These are phyloP conservation scores for Cytospora chrysosperma DNA, from an alignment of 2,329 filamentous ascomycete genomes.

Conservation along the genomic window DNA sequence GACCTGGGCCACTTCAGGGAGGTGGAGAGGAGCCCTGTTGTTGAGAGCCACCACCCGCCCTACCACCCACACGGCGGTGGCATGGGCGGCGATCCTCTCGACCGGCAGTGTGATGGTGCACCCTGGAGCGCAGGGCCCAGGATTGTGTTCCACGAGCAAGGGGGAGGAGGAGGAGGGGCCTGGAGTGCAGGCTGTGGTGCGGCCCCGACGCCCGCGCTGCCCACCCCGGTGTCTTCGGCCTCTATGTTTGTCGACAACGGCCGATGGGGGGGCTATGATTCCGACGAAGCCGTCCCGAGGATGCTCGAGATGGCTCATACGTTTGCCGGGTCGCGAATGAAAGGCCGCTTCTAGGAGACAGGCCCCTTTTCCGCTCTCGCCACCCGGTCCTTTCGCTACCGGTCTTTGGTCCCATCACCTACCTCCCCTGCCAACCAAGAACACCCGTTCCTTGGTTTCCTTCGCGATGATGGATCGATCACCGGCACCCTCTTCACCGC, in stretches of 20 bases:
- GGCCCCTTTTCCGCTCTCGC: not conserved
- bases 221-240: conserved; percentile 9
- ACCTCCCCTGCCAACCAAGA: not conserved
- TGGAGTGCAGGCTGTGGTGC: not conserved
- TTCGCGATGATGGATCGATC: not conserved
- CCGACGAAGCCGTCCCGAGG: conserved; percentile 8
- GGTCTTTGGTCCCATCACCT: not conserved
- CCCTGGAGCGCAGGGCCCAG: conserved; percentile 16
- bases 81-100: not conserved
- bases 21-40: conserved; percentile 23
- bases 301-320: conserved; percentile 13
- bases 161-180: not conserved
- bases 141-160: conserved; percentile 9
- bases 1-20: conserved; percentile 55
- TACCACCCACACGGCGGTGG: conserved; percentile 9
- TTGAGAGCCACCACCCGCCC: not conserved
- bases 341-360: not conserved
- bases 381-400: not conserved
- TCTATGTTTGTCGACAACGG: conserved; percentile 13
- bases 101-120: not conserved
- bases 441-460: not conserved
- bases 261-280: not conserved
- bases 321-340: conserved; percentile 8
- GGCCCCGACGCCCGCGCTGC: not conserved
- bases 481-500: not conserved